Conservation (phyloP, 1,139 yeast species). For the Candida sp. region DNA sequence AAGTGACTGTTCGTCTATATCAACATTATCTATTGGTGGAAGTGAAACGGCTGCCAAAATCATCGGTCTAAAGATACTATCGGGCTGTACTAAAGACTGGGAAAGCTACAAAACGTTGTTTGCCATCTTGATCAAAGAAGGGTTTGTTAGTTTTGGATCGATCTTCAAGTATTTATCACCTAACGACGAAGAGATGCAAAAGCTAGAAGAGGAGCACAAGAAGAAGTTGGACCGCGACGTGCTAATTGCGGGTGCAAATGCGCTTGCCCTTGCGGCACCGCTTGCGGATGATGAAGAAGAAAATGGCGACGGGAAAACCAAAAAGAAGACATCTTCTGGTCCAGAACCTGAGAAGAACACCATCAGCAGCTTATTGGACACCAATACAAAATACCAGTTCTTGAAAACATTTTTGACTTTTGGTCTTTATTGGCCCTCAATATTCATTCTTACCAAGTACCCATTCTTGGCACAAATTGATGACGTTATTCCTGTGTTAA, state of each 20-base stretch:
- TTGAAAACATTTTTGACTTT: constrained; percentile 58
- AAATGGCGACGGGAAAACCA: constrained; percentile 18
- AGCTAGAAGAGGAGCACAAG: constrained; percentile 50
- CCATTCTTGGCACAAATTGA: constrained; percentile 68
- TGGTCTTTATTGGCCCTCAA: constrained; percentile 69
- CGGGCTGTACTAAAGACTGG: constrained; percentile 27
- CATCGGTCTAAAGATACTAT: constrained; percentile 59
- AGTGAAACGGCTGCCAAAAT: constrained; percentile 62
- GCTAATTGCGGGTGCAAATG: constrained; percentile 71
- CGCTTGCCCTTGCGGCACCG: constrained; percentile 89
- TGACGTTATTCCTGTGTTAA: constrained; percentile 51
- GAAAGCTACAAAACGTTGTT: constrained; percentile 51
- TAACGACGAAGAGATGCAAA: constrained; percentile 38
- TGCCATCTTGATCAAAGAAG: constrained; percentile 67
- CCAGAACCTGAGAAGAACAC: constrained; percentile 15
- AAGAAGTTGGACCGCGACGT: constrained; percentile 64
- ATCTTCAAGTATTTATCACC: constrained; percentile 64
- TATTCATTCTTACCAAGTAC: constrained; percentile 61
- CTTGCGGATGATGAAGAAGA: constrained; percentile 65
- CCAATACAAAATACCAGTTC: constrained; percentile 40
- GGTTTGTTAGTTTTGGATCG: constrained; percentile 67
- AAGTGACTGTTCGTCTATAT: constrained; percentile 34
- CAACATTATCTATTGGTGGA: constrained; percentile 62
- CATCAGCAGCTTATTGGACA: constrained; percentile 16
- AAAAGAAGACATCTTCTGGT: constrained; percentile 10